A percentile compares a stretch with the other conserved stretches of the same genome.
Evolutionary conservation across 768 basidiomycete genomes (phyloP).

Genomic region (Suillus subluteus): DNA sequence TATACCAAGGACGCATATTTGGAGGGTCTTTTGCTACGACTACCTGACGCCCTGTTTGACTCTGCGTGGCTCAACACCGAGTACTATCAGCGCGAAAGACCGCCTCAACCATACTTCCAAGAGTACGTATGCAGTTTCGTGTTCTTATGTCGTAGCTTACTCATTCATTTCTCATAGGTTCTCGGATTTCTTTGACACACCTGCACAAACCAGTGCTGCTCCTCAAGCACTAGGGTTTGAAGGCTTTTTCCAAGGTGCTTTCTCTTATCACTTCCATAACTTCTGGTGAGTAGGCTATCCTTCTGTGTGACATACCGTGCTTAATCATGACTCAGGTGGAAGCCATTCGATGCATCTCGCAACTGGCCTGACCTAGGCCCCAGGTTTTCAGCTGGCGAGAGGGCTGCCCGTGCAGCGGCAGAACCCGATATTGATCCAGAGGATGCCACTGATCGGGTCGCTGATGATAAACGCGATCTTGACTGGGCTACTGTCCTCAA

Average conservation of each 20-base stretch:
- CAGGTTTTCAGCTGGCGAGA: constrained; percentile 77
- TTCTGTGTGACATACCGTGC: neutral
- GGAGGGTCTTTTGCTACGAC: constrained; percentile 79
- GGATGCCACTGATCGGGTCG: constrained; percentile 46
- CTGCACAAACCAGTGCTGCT: constrained; percentile 69
- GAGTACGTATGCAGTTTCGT: constrained; percentile 50
- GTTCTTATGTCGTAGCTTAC: neutral
- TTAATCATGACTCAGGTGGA: constrained; percentile 69
- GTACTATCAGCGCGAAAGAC: constrained; percentile 86
- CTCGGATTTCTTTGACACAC: constrained; percentile 87
- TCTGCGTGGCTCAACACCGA: constrained; percentile 97
- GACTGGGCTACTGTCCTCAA: constrained; percentile 95
- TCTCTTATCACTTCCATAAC: constrained; percentile 96
- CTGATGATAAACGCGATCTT: constrained; percentile 78
- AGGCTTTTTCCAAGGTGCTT: constrained; percentile 95
- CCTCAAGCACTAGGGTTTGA: constrained; percentile 90
- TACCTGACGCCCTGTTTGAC: constrained; percentile 96
- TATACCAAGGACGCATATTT: constrained; percentile 90
- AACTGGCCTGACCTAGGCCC: constrained; percentile 95
- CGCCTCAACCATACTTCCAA: constrained; percentile 92
- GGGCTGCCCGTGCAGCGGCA: constrained; percentile 54
- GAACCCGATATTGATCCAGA: constrained; percentile 36
- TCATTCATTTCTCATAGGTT: constrained; percentile 54
- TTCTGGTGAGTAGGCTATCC: constrained; percentile 62
- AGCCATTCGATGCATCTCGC: constrained; percentile 89